These are phyloP conservation scores for Lagenidium giganteum DNA, from an alignment of 352 stramenopile species.

Conservation along the genomic window DNA sequence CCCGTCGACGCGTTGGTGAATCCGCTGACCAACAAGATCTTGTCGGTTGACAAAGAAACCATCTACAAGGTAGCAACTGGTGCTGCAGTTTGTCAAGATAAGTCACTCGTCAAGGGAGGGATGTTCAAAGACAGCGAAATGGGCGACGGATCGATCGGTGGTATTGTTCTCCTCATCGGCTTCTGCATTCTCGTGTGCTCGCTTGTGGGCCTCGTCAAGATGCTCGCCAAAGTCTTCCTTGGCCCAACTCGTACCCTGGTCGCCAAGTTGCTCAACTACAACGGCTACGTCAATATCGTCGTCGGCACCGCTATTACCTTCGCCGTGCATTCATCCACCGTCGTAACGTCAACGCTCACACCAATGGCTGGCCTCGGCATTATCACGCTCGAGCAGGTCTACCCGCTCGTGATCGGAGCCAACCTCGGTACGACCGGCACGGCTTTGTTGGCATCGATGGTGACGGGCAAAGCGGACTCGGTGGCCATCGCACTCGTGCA, in stretches of 20 bases:
- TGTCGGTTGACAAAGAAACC: constrained; percentile 29
- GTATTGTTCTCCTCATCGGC: constrained; percentile 36
- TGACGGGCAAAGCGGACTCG: constrained; percentile 69
- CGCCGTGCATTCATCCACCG: constrained; percentile 85
- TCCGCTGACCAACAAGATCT: constrained; percentile 23
- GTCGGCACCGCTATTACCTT: constrained; percentile 85
- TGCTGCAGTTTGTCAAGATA: constrained; percentile 16
- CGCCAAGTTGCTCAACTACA: constrained; percentile 84
- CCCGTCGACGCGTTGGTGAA: constrained; percentile 40
- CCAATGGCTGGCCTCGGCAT: constrained; percentile 86
- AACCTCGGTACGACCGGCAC: constrained; percentile 91
- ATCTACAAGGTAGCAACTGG: constrained; percentile 34
- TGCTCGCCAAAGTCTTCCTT: constrained; percentile 64
- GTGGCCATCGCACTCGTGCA: constrained; percentile 89
- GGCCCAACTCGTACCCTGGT: constrained; percentile 83
- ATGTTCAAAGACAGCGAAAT: constrained; percentile 26
- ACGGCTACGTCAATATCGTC: constrained; percentile 86
- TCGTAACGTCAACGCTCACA: constrained; percentile 88
- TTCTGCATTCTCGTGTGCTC: constrained; percentile 42
- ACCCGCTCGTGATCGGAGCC: constrained; percentile 87
- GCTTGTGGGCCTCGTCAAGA: constrained; percentile 41
- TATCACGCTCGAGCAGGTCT: constrained; percentile 86
- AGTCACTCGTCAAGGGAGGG: constrained; percentile 34
- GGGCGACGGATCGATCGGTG: constrained; percentile 37
- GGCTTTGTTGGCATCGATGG: constrained; percentile 79